A percentile compares a stretch with the other conserved stretches of the same genome.
phyloP scores from a whole-genome alignment of 345 rosid species.

The Ricinus communis region DNA sequence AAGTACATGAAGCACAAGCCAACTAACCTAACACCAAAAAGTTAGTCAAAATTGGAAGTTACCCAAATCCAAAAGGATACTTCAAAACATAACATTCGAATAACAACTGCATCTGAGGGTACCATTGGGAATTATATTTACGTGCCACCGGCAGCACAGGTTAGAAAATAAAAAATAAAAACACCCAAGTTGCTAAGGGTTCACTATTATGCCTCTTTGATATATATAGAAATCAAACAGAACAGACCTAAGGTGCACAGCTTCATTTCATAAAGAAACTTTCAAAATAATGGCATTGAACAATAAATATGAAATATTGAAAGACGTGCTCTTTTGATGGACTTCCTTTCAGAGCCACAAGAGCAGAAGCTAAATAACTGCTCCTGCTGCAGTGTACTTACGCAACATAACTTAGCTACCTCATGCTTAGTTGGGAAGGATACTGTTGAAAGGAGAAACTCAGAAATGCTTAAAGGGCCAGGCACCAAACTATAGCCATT shows the following conservation, averaged over 20 bases:
- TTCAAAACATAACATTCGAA: neutral
- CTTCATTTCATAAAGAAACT: neutral
- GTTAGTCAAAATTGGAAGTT: neutral
- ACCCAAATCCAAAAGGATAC: neutral
- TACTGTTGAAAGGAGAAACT: neutral
- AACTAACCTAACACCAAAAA: neutral
- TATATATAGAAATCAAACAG: neutral
- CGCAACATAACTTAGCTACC: neutral
- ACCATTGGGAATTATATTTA: neutral
- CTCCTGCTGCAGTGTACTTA: neutral
- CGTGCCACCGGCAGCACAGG: neutral
- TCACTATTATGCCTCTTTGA: neutral
- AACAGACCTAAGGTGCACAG: neutral
- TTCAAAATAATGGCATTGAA: neutral
- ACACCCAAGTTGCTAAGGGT: neutral
- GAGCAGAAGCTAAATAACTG: slow-evolving; percentile 2
- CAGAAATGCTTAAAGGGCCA: neutral
- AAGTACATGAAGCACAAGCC: neutral
- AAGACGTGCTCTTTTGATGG: neutral
- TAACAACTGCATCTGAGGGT: neutral
- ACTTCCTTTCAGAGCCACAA: slow-evolving; percentile 1
- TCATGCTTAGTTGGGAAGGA: neutral
- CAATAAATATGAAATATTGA: neutral
- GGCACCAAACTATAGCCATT: neutral
- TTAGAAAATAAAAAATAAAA: too few relatives aligned